These are phyloP conservation scores for Vigna hirtella DNA, from an alignment of 306 rosid genomes.

Conservation along the genomic window DNA sequence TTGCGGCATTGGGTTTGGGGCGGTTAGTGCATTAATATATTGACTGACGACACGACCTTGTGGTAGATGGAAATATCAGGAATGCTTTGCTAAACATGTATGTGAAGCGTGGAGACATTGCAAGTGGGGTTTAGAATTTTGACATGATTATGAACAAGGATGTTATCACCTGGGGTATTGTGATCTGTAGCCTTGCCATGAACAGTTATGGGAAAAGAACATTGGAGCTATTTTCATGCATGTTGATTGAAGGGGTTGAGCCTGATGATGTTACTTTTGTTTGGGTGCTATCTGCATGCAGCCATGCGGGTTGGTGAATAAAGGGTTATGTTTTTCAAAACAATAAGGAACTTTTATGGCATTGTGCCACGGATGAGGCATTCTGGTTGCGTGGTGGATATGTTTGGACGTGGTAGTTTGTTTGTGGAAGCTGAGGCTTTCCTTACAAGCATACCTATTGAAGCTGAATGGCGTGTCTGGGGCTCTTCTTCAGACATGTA, in stretches of 20 bases:
- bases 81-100: constrained; percentile 86
- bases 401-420: constrained; percentile 64
- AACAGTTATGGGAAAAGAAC: constrained; percentile 63
- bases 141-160: constrained; percentile 55
- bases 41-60: constrained; percentile 50
- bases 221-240: constrained; percentile 64
- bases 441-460: constrained; percentile 49
- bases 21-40: constrained; percentile 74
- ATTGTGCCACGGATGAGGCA: constrained; percentile 54
- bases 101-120: constrained; percentile 65
- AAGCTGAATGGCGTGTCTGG: constrained; percentile 64
- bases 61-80: constrained; percentile 57
- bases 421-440: constrained; percentile 72
- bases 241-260: constrained; percentile 71
- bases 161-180: constrained; percentile 55
- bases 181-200: constrained; percentile 80
- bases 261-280: constrained; percentile 77
- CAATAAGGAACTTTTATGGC: constrained; percentile 64
- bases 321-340: constrained; percentile 65
- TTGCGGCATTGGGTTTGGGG: constrained; percentile 74
- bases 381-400: constrained; percentile 56
- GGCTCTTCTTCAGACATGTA: constrained; percentile 78
- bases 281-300: constrained; percentile 69
- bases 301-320: constrained; percentile 58
- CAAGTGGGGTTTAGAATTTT: constrained; percentile 56